phyloP scores from a whole-genome alignment of 352 stramenopile genomes.

The Globisporangium iwayamae region DNA sequence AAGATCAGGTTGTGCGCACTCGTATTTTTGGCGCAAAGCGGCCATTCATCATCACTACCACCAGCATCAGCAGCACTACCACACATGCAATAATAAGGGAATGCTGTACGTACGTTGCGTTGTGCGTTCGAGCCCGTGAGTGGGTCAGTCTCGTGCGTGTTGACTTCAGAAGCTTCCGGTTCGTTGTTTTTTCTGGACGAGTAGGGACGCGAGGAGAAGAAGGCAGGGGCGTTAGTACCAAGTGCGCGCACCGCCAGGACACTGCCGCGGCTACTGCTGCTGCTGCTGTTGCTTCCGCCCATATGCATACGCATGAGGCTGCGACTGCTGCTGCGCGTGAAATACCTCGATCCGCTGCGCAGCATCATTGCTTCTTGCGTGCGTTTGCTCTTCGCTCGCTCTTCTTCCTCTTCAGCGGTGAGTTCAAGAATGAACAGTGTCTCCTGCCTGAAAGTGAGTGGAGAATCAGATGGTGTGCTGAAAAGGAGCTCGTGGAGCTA shows the following conservation, averaged over 20 bases:
- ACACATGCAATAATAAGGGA: neutral
- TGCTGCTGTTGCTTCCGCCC: neutral
- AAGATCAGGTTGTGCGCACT: neutral
- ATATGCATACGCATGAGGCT: neutral
- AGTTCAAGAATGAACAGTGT: constrained; percentile 1
- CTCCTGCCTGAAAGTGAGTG: neutral
- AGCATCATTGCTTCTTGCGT: neutral
- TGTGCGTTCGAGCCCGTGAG: constrained; percentile 24
- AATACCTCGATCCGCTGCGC: constrained; percentile 45
- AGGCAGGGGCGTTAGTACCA: constrained; percentile 26
- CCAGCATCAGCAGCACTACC: neutral
- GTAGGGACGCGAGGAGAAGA: constrained; percentile 29
- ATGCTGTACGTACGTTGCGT: constrained; percentile 21
- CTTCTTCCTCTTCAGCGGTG: constrained; percentile 1
- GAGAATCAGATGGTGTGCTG: neutral
- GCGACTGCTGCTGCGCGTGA: constrained; percentile 10
- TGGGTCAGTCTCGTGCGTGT: constrained; percentile 33
- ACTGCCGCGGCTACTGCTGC: constrained; percentile 11
- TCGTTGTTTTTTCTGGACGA: constrained; percentile 26
- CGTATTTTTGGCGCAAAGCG: neutral
- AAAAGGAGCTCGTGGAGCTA: constrained; percentile 13
- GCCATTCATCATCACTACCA: neutral
- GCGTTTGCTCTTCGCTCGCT: neutral
- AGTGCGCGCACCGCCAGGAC: constrained; percentile 10
- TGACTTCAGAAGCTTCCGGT: constrained; percentile 12